Evolutionary conservation across 1,284 basidiomycete species (phyloP), one percentile per base, ranked within the genome.

Genomic region (Blastosporella zonata): DNA sequence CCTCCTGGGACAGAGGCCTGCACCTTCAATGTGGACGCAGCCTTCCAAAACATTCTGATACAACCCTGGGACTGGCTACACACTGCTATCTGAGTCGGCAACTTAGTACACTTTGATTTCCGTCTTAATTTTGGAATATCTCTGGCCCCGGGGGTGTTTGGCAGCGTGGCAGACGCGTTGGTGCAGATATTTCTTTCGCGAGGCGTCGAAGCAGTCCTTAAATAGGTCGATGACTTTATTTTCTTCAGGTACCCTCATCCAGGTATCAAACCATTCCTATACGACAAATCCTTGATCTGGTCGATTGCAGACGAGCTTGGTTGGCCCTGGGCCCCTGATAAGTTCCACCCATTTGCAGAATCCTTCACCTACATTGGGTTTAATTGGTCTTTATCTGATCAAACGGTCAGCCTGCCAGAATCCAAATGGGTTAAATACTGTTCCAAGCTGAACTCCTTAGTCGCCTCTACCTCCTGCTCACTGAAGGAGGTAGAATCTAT

Each of bases 171-270:
- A 6, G 12, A 31, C 12, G 6, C 29, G 3, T 12, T 52, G 5
- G 35, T 47, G 2, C 6, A 12, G 2, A 43, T 39, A 6, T 44
- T 7, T 17, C 18, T 48, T 1, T 3, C 17, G 15, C 6, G n/a
- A 10, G 27, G 43, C 3, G 15, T 44, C 18, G 37, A 47, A 9
- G 35, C 34, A 1, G 18, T 40, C 2, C 17, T 42, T 4, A 47
- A 47, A 18, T 52, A 40, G 41, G 50, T 47, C 0, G 40, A 52
- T 15, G 33, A 52, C 20, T 46, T 52, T 12, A 33, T 47, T 9
- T 52, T 47, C 20, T 35, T 46, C 9, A 3, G 46, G 0, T 51
- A 43, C 39, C 44, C 37, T 23, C 21, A 7, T n/a, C n/a, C n/a
- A n/a, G n/a, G n/a, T n/a, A n/a, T n/a, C n/a, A n/a, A n/a, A n/a